Evolutionary conservation across 2,329 filamentous ascomycete genomes (phyloP), one percentile per base, ranked within the genome.

Genomic region (Verticillium nonalfalfae): DNA sequence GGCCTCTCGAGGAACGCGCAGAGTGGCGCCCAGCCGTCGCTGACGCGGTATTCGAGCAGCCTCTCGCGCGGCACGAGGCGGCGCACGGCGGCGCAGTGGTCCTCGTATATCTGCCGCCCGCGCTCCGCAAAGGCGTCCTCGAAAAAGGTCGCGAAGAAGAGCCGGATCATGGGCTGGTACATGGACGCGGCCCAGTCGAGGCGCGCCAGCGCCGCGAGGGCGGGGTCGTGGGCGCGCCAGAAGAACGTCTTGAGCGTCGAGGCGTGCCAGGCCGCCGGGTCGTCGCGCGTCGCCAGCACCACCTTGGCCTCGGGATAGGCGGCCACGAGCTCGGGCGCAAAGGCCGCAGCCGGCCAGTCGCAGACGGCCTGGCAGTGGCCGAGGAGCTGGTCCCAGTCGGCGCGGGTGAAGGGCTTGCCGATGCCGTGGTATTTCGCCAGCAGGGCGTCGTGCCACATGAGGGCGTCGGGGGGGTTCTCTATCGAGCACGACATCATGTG

Each of bases 301-400:
- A 79, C 75, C 57, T 73, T 74, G 9, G 78, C 77, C 31, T 78
- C 70, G 0, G 78, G 78, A 60, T 78, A 79, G 15, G 78, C 62
- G 34, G 74, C 70, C 58, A 79, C 63, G 31, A 80, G 65, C 56
- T 79, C 76, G 36, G 72, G 69, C 26, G 62, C 70, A 18, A 78
- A 70, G 38, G 73, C 66, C 33, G 68, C 71, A 3, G 72, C 71
- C 1, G 78, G 78, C 1, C 72, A 66, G 62, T 81, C 78, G 11
- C 65, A 67, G 11, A 74, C 72, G 15, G 75, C 77, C 1, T 65
- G 65, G n/a, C 62, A 66, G 9, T 59, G 61, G 39, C 64, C 64
- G 4, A 68, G 64, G 4, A 68, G 58, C 60, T 66, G 65, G 34
- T 68, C 64, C 33, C 65, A 65, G 54, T 66, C 62, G 0, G 45